phyloP scores from a whole-genome alignment of 805 yeast genomes.

The Candida easanensis region DNA sequence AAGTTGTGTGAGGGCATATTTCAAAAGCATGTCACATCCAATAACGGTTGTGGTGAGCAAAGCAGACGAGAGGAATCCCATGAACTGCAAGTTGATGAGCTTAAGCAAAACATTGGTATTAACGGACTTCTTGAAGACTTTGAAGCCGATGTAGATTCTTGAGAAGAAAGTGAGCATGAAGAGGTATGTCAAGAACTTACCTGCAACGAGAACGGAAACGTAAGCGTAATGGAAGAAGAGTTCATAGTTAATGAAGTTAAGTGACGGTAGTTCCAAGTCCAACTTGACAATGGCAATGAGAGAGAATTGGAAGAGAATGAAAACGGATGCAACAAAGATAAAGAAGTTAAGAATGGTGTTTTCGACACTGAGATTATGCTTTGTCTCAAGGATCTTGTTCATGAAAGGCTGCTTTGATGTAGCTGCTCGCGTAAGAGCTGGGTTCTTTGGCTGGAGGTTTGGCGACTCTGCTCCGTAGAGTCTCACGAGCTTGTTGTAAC shows the following conservation, averaged over 20 bases:
- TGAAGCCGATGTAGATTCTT: conserved; percentile 22
- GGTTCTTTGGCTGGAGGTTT: conserved; percentile 7
- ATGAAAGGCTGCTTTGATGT: background rate
- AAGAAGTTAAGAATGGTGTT: conserved; percentile 20
- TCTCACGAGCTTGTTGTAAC: conserved; percentile 15
- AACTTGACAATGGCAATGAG: conserved; percentile 18
- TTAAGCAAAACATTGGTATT: conserved; percentile 19
- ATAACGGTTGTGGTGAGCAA: conserved; percentile 14
- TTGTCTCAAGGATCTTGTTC: conserved; percentile 18
- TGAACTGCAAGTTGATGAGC: conserved; percentile 20
- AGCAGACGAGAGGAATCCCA: conserved; percentile 20
- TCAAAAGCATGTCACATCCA: conserved; percentile 12
- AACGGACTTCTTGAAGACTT: conserved; percentile 15
- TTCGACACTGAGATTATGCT: conserved; percentile 17
- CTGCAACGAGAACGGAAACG: conserved; percentile 13
- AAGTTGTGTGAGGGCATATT: conserved; percentile 9
- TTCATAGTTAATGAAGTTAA: conserved; percentile 8
- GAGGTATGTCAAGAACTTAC: conserved; percentile 19
- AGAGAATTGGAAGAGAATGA: conserved; percentile 17
- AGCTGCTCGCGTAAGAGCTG: background rate
- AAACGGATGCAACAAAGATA: conserved; percentile 15
- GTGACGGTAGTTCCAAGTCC: conserved; percentile 16
- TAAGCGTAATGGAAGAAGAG: conserved; percentile 16
- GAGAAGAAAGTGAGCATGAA: conserved; percentile 18
- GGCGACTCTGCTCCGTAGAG: conserved; percentile 19